Conservation (phyloP, 164 flowering plant genomes). For the Warburgia ugandensis region DNA sequence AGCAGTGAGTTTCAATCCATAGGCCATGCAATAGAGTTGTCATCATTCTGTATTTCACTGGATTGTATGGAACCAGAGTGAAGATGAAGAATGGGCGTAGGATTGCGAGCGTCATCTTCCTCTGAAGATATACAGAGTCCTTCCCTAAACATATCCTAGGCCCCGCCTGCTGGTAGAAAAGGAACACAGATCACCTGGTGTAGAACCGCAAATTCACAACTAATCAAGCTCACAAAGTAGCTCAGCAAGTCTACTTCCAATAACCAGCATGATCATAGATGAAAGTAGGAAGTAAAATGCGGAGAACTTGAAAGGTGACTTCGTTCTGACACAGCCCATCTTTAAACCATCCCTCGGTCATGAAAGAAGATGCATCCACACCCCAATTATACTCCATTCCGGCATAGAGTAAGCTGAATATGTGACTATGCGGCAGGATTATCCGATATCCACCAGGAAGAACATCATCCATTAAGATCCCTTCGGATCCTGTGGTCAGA, state of each 20-base stretch:
- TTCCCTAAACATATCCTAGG: constrained; percentile 95
- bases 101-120: constrained; percentile 91
- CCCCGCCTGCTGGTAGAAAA: constrained; percentile 56
- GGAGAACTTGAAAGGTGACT: constrained; percentile 88
- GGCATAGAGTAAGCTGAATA: constrained; percentile 97
- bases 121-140: constrained; percentile 93
- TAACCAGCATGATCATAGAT: background rate
- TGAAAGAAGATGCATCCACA: constrained; percentile 63
- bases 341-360: constrained; percentile 88
- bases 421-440: constrained; percentile 91
- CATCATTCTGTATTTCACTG: constrained; percentile 83
- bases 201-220: background rate
- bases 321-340: constrained; percentile 71
- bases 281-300: constrained; percentile 67
- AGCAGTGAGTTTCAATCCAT: constrained; percentile 58
- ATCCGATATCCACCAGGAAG: constrained; percentile 88
- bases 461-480: constrained; percentile 79
- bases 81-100: constrained; percentile 71
- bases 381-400: constrained; percentile 97
- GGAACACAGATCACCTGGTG: background rate
- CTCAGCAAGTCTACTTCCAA: background rate
- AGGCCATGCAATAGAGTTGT: constrained; percentile 74
- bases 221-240: background rate
- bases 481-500: constrained; percentile 63
- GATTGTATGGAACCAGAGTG: constrained; percentile 50